These are phyloP conservation scores for Fraxinus ornus DNA, from an alignment of 305 asterid genomes.

Conservation along the genomic window DNA sequence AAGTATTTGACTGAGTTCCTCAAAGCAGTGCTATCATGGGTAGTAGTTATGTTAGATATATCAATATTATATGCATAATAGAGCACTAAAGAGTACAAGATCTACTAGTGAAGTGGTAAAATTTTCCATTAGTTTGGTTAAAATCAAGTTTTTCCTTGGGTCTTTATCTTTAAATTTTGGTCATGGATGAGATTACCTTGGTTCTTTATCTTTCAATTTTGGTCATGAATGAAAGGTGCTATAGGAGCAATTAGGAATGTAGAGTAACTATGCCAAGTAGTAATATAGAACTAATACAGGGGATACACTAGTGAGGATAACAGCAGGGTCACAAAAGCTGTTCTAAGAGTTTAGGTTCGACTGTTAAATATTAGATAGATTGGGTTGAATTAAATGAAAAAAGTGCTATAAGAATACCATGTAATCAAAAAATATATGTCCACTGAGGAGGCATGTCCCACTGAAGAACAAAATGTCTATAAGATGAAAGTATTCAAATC, in stretches of 20 bases:
- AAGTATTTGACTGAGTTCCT: background rate
- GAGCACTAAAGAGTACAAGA: background rate
- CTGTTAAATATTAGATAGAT: background rate
- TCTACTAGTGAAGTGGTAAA: background rate
- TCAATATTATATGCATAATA: background rate
- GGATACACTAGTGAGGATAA: background rate
- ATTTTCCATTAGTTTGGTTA: background rate
- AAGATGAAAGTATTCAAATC: slow-evolving; percentile 1
- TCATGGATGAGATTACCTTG: background rate
- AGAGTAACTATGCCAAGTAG: background rate
- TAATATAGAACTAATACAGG: background rate
- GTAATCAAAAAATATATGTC: background rate
- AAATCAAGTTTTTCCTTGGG: background rate
- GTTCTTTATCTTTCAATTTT: background rate
- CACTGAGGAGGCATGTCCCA: background rate
- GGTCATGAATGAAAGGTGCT: background rate
- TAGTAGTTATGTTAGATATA: background rate
- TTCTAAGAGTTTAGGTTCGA: background rate
- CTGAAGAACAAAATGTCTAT: background rate
- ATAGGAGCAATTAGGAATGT: background rate
- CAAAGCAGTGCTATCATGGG: background rate
- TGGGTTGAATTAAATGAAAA: background rate
- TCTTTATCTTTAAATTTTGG: background rate
- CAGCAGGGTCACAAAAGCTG: background rate
- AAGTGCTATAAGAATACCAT: background rate